phyloP scores from a whole-genome alignment of 2,329 filamentous ascomycete species.

The Xylaria sp. region DNA sequence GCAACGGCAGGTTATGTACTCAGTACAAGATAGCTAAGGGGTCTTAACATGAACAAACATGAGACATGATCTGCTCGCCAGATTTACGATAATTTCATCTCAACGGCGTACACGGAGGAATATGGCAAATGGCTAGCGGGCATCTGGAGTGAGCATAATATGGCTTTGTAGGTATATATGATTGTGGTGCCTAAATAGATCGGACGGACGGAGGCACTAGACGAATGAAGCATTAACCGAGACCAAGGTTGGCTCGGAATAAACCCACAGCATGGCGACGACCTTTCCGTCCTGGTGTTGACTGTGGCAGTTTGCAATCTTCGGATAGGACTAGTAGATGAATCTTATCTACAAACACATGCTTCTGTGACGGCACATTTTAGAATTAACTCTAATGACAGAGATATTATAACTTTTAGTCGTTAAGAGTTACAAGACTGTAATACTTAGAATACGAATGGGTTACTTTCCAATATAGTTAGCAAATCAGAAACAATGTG shows the following conservation, averaged over 20 bases:
- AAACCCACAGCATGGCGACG: constrained; percentile 4
- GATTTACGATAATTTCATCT: constrained; percentile 34
- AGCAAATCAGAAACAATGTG: background rate
- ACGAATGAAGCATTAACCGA: constrained; percentile 27
- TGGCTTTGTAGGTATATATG: constrained; percentile 37
- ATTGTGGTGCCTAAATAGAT: constrained; percentile 33
- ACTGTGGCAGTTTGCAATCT: constrained; percentile 11
- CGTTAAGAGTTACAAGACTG: background rate
- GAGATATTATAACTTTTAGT: background rate
- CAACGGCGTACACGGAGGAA: constrained; percentile 31
- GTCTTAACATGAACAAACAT: constrained; percentile 15
- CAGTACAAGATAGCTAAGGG: constrained; percentile 18
- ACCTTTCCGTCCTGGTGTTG: background rate
- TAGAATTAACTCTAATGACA: background rate
- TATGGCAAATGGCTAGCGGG: constrained; percentile 36
- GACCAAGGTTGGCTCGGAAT: constrained; percentile 28
- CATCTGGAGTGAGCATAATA: constrained; percentile 34
- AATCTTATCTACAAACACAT: background rate
- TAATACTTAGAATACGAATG: background rate
- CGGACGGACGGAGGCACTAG: constrained; percentile 33
- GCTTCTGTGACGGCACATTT: background rate
- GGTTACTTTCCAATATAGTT: background rate
- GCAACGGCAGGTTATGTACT: constrained; percentile 35
- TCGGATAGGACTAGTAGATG: background rate
- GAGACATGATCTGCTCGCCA: constrained; percentile 33